phyloP scores from a whole-genome alignment of 1,284 basidiomycete species.

The Boletus subluridellus region DNA sequence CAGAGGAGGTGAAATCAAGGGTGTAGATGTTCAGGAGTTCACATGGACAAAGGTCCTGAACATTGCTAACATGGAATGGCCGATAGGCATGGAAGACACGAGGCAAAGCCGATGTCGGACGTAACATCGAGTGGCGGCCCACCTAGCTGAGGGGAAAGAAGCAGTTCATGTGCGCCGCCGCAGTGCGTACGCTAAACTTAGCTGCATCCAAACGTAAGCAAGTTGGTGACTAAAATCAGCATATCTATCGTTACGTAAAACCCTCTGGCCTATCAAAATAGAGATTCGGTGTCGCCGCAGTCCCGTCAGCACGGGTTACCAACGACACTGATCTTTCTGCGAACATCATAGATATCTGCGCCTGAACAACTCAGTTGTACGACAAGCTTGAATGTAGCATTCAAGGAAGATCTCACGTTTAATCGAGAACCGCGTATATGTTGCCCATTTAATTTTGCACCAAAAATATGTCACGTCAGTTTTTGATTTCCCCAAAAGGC shows the following conservation, averaged over 20 bases:
- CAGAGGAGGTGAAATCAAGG: neutral
- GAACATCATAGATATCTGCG: neutral
- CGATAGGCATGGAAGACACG: neutral
- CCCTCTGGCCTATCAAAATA: neutral
- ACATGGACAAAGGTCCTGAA: neutral
- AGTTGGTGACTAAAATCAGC: too few species aligned
- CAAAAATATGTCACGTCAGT: too few species aligned
- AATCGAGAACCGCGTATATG: neutral
- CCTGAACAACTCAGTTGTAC: too few species aligned
- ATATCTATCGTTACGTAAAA: neutral
- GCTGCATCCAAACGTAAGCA: neutral
- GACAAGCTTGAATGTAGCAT: too few species aligned
- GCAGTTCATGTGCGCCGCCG: neutral
- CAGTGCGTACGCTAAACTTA: neutral
- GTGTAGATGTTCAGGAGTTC: neutral
- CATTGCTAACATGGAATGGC: neutral
- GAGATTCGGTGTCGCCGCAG: neutral
- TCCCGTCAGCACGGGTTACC: neutral
- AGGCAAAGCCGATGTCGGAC: neutral
- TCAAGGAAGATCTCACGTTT: too few species aligned
- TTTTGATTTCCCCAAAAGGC: neutral
- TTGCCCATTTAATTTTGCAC: neutral
- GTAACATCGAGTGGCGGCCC: neutral
- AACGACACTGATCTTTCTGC: neutral
- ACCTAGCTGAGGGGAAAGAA: neutral